Base-by-base conservation (phyloP, 495 filamentous ascomycete species). In the Talaromyces trachyspermus region DNA sequence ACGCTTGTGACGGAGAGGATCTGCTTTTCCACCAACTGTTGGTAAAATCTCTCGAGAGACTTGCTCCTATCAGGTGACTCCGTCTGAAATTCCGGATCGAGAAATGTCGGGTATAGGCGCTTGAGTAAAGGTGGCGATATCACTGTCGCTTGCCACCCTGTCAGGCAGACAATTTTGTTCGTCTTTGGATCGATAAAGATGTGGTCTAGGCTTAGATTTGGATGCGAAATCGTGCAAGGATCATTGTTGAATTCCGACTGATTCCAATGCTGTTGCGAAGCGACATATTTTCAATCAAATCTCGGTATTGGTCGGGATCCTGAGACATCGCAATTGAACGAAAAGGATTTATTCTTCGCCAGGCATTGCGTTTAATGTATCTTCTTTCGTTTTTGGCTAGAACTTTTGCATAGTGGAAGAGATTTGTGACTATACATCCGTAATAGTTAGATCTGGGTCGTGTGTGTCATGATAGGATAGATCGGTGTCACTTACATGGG, bases 151-250 rank as follows among this genome's bases (percentile, higher is more conserved):
- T 66, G 59, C 59, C 58, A 64, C 52, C 63, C 60, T 23, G 63
- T 61, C 27, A 66, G 50, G 23, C 44, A 22, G 15, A 55, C 60
- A 27, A 66, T 63, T 30, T 53, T 32, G 23, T 59, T 51, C 23
- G 59, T 57, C 11, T 49, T 41, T 14, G 59, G 57, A 44, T 66
- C 56, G 14, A 64, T 52, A 33, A 63, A 66, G 14, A 66, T 53
- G 48, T 66, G 64, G 32, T 63, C 58, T 25, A 61, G 60, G 50
- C 60, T 55, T 15, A 66, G 50, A 52, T 64, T 56, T 7, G 54
- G 54, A 49, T 66, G 61, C 26, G 44, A 64, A 9, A 66, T 19
- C 14, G 41, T 49, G 50, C 56, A 55, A 18, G 49, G 27, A 26
- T 50, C 32, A 49, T 40, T 33, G 25, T 47, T 25, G 48, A 29